Base-by-base conservation (phyloP, 306 rosid species). In the Cucumis hystrix region DNA sequence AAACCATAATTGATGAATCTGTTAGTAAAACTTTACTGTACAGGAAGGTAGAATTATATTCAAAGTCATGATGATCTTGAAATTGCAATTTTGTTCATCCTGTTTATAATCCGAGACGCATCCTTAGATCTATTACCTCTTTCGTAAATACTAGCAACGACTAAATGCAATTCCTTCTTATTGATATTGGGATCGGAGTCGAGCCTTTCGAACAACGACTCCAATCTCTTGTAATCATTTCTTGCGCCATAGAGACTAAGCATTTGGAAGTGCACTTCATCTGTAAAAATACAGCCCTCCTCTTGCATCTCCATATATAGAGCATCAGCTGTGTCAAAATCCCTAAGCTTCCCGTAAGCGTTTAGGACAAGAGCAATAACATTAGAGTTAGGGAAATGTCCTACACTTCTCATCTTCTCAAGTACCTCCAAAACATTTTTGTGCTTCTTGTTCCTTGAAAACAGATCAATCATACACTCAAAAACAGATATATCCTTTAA, bases 181-280 rank as follows among this genome's bases (percentile, higher is more conserved):
- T 95, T 92, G 74, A 95, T 83, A 83, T 88, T 95, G 76, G 92
- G 97, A 90, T 90, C 82, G 39, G 89, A 87, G 81, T 83, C 83
- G 62, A 94, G 83, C 80, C 77, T 89, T 88, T 89, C 88, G 81
- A 90, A 94, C 79, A 90, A 77, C 21, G 85, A 76, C 77, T 90
- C 97, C 13, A 89, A 86, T 84, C 70, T 85, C 76, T 74, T 67
- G 75, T 88, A 90, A 85, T 95, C 91, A 81, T 78, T 84, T 72
- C 87, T 88, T 20, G 90, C 96, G 1, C 97, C 97, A 33, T 87
- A 86, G 28, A 95, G 86, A 85, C 92, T 85, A 28, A 92, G 91
- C 96, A 89, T 89, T 84, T 89, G 97, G 86, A 94, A 92, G 84
- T 94, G 97, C 82, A 92, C 96, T 81, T 92, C 95, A 3, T 94